These are phyloP conservation scores for Chaetomiaceae sp. DNA, from an alignment of 2,329 filamentous ascomycete species.

Conservation along the genomic window DNA sequence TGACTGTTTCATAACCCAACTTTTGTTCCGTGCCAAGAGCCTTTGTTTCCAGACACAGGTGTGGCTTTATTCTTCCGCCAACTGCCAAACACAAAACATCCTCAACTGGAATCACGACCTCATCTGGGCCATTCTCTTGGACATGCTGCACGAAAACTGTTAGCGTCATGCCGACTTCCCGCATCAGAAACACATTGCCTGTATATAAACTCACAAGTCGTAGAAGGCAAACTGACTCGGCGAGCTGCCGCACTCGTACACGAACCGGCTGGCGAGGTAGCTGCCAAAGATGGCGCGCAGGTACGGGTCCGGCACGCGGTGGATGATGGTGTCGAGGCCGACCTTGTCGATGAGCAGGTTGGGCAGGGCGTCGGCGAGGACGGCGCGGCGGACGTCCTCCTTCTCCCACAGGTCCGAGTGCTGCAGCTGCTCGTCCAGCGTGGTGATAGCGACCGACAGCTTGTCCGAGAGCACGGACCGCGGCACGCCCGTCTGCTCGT, in stretches of 20 bases:
- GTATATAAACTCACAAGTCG: slow-evolving; percentile 85
- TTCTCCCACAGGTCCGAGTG: slow-evolving; percentile 88
- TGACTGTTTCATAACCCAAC: no score
- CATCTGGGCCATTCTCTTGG: slow-evolving; percentile 15
- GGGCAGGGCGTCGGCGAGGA: slow-evolving; percentile 81
- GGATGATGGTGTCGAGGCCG: slow-evolving; percentile 79
- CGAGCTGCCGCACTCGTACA: slow-evolving; percentile 88
- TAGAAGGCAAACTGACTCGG: slow-evolving; percentile 98
- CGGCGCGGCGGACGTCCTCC: slow-evolving; percentile 65
- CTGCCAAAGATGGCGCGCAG: slow-evolving; percentile 93
- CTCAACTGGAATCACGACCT: neutral
- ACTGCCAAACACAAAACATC: neutral
- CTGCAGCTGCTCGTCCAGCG: slow-evolving; percentile 92
- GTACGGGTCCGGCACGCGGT: slow-evolving; percentile 85
- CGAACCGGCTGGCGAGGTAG: slow-evolving; percentile 89
- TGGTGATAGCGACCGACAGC: slow-evolving; percentile 88
- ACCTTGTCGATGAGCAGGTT: slow-evolving; percentile 80
- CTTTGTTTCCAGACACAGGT: neutral
- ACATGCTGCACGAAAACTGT: slow-evolving; percentile 10
- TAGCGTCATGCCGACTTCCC: neutral
- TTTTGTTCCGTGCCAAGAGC: no score
- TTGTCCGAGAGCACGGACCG: slow-evolving; percentile 88
- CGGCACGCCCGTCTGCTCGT: slow-evolving; percentile 70
- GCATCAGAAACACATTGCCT: no score
- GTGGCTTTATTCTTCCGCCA: neutral